Percentiles rank a stretch among this genome's conserved stretches.
These are phyloP conservation scores for Furcasterigmium furcatum DNA, from an alignment of 2,329 filamentous ascomycete genomes.

Conservation along the genomic window DNA sequence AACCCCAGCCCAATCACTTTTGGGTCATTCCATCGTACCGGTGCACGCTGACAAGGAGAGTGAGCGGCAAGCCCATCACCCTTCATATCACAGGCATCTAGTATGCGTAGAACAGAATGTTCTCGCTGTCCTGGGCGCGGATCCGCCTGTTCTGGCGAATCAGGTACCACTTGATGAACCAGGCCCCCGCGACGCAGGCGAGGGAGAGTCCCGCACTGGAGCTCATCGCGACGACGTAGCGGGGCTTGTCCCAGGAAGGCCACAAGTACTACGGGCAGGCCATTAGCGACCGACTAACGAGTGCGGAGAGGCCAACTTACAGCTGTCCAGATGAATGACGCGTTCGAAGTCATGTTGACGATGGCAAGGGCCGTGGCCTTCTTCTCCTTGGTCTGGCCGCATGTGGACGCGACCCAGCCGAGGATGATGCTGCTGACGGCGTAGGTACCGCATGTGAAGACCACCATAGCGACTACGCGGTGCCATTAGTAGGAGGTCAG, in stretches of 20 bases:
- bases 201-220: conserved; percentile 16
- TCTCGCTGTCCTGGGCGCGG: conserved; percentile 13
- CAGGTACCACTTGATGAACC: conserved; percentile 14
- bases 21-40: no score
- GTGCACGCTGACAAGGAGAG: no score
- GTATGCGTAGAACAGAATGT: conserved; percentile 15
- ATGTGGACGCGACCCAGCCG: conserved; percentile 28
- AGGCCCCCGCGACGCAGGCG: conserved; percentile 9
- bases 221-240: conserved; percentile 22
- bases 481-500: background rate
- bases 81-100: no score
- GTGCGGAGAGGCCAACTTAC: no score
- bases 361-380: conserved; percentile 31
- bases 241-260: conserved; percentile 23
- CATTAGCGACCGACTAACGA: background rate
- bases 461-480: conserved; percentile 21
- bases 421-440: conserved; percentile 31
- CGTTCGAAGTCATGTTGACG: conserved; percentile 14
- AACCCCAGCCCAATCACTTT: no score
- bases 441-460: conserved; percentile 22
- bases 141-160: conserved; percentile 18
- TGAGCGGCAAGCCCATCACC: no score
- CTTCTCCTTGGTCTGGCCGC: conserved; percentile 35
- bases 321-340: conserved; percentile 15
- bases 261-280: no score